Base-by-base conservation (phyloP, 805 yeast species). In the Kluyveromyces aestuarii region DNA sequence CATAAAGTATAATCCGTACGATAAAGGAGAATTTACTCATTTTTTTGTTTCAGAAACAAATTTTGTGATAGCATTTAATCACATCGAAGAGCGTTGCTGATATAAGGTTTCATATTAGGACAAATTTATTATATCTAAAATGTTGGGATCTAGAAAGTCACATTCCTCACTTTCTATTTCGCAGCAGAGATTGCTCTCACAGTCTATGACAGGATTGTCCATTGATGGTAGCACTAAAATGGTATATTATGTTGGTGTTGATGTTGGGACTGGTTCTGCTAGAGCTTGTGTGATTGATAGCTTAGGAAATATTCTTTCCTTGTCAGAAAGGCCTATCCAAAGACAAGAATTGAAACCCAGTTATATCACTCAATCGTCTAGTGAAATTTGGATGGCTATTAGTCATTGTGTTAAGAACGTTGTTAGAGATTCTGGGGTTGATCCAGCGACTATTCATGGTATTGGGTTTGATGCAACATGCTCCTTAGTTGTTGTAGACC, bases 401-500 rank as follows among this genome's bases (percentile, higher is more conserved):
- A 82, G 95, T 61, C 80, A 74, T 69, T 86, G 96, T 71, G 91
- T 87, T 49, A 80, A 80, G 58, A 74, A 81, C 11, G 83, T 88
- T 43, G 68, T 91, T 36, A 69, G 82, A 14, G 95, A 88, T 48
- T 77, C 93, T 2, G 85, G 82, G 2, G 77, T 89, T 40, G 84
- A 83, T 40, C 81, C 87, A 1, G 58, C 69, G 1, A 72, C 74
- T 14, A 84, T 93, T 41, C 76, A 76, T 60, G 98, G 98, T 52
- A 80, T 93, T 53, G 97, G 98, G 0, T 93, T 90, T 57, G 99
- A 93, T 67, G 99, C 97, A 27, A 93, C 99, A 27, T 93, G 99
- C 65, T 93, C 98, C 2, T 73, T 93, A 50, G 96, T 89, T 13
- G 96, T 81, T 1, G 72, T 90, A 37, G 75, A 81, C 52, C 85